Conservation (phyloP, 2,329 filamentous ascomycete species). For the Alternaria alternata region DNA sequence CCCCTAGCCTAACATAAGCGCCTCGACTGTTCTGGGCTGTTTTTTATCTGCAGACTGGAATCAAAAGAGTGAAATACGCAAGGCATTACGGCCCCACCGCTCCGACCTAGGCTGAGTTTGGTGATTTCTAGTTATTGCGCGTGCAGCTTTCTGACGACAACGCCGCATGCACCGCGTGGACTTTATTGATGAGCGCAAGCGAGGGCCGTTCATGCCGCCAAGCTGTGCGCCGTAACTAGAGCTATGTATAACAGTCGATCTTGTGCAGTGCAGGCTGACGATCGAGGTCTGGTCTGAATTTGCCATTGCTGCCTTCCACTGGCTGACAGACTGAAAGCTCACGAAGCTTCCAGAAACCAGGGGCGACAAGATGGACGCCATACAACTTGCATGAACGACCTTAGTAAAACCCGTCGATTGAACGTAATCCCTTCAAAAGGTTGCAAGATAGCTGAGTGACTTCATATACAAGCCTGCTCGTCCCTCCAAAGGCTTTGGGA, state of each 20-base stretch:
- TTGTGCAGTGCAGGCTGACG: slow-evolving; percentile 11
- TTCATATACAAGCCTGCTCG: neutral
- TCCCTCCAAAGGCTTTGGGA: neutral
- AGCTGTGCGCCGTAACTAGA: slow-evolving; percentile 8
- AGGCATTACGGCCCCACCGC: slow-evolving; percentile 30
- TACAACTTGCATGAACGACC: neutral
- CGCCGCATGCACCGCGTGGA: slow-evolving; percentile 16
- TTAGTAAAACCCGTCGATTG: neutral
- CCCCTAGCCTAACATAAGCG: neutral
- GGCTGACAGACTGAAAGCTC: neutral
- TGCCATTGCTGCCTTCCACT: neutral
- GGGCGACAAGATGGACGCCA: neutral
- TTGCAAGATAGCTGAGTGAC: neutral
- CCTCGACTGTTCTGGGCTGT: neutral
- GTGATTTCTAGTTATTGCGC: slow-evolving; percentile 33
- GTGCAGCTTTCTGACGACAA: slow-evolving; percentile 22
- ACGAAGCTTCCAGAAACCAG: neutral
- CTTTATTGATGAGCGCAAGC: slow-evolving; percentile 15
- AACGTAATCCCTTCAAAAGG: neutral
- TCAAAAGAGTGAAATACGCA: slow-evolving; percentile 2
- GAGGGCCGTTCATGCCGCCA: slow-evolving; percentile 7
- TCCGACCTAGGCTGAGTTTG: slow-evolving; percentile 23
- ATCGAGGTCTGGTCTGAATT: neutral
- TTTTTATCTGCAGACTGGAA: slow-evolving; percentile 2
- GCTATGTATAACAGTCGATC: slow-evolving; percentile 3